These are phyloP conservation scores for Bacidia rubella DNA, from an alignment of 495 filamentous ascomycete species.

Conservation along the genomic window DNA sequence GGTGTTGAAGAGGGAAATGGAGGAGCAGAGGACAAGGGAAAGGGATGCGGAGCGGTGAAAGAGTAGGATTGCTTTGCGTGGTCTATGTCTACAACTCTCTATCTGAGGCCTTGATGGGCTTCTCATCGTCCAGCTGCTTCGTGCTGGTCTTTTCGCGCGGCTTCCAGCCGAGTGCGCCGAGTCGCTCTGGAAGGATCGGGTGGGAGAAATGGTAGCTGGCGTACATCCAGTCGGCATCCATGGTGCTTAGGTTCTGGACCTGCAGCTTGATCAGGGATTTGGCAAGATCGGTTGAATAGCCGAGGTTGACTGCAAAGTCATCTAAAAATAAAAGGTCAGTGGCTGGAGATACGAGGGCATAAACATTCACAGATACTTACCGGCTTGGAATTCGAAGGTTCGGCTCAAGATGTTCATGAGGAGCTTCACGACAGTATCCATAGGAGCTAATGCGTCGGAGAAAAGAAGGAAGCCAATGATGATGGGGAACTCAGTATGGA, in stretches of 20 bases:
- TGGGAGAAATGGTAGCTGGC: slow-evolving; percentile 97
- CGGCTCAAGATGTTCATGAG: slow-evolving; percentile 92
- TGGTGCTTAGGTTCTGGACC: slow-evolving; percentile 92
- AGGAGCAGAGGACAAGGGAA: slow-evolving; percentile 29
- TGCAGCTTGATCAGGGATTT: slow-evolving; percentile 89
- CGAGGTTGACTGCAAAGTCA: slow-evolving; percentile 71
- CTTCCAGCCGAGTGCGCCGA: slow-evolving; percentile 80
- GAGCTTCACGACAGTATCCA: slow-evolving; percentile 84
- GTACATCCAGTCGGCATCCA: slow-evolving; percentile 98
- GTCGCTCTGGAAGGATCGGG: slow-evolving; percentile 83
- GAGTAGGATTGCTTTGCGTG: neutral
- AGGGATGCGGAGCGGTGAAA: slow-evolving; percentile 23
- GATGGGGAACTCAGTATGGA: slow-evolving; percentile 71
- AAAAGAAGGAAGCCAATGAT: slow-evolving; percentile 95
- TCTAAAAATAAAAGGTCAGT: slow-evolving; percentile 31
- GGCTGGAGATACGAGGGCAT: neutral
- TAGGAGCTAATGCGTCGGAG: slow-evolving; percentile 80
- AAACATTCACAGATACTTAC: slow-evolving; percentile 31
- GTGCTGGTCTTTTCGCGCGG: slow-evolving; percentile 39
- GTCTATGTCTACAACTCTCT: slow-evolving; percentile 38
- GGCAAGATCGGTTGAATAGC: slow-evolving; percentile 76
- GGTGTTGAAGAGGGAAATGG: slow-evolving; percentile 30
- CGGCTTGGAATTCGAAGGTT: slow-evolving; percentile 89
- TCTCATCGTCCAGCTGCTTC: slow-evolving; percentile 38
- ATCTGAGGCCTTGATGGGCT: slow-evolving; percentile 41